A percentile compares a stretch with the other conserved stretches of the same genome.
Conservation (phyloP, 2,329 filamentous ascomycete genomes). For the Arthrobotrys pseudoclavata region DNA sequence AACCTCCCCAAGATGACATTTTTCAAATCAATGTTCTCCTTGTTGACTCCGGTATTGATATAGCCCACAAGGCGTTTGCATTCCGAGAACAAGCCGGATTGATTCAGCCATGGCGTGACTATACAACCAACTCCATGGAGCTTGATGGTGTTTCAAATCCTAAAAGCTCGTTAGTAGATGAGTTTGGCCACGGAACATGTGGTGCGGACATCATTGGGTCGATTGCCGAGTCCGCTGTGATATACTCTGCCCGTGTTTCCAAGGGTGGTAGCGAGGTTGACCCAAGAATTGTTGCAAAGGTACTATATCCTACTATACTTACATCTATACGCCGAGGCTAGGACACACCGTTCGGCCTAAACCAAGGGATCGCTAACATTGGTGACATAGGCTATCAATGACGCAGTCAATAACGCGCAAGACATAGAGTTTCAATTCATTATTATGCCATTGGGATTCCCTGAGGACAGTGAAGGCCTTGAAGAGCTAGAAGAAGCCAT, state of each 20-base stretch:
- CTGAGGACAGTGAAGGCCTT: neutral
- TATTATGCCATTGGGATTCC: slow-evolving; percentile 1
- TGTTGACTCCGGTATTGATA: slow-evolving; percentile 9
- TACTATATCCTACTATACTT: neutral
- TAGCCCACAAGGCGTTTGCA: neutral
- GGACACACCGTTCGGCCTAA: no score
- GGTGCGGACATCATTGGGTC: neutral
- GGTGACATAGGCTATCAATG: neutral
- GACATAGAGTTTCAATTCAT: slow-evolving; percentile 7
- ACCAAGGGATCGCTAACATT: no score
- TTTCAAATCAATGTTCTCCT: neutral
- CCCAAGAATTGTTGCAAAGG: neutral
- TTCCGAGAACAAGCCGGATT: no score
- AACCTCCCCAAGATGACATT: no score
- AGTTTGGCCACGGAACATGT: neutral
- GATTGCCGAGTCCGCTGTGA: neutral
- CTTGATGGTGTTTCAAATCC: neutral
- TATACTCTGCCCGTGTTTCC: slow-evolving; percentile 15
- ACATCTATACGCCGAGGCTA: neutral
- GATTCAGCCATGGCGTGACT: slow-evolving; percentile 6
- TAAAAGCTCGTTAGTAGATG: neutral
- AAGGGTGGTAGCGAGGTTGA: neutral
- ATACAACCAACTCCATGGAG: neutral
- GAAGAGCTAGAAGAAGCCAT: neutral
- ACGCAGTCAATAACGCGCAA: neutral